Percentiles rank a stretch among this genome's conserved stretches.
phyloP scores from a whole-genome alignment of 345 rosid species.

The Lepidium africanum region DNA sequence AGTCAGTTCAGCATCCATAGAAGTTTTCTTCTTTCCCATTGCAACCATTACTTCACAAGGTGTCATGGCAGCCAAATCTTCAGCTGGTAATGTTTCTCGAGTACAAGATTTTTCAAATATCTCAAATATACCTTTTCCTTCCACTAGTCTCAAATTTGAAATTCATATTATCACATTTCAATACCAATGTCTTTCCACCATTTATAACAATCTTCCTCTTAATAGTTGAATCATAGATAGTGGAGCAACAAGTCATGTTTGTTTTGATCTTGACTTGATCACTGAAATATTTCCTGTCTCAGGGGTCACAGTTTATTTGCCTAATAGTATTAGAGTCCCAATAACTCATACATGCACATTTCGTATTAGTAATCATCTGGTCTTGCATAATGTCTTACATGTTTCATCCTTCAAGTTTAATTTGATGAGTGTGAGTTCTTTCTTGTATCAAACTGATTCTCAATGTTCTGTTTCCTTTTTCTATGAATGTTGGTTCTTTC shows the following conservation, averaged over 20 bases:
- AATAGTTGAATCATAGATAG: not conserved
- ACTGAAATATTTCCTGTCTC: not conserved
- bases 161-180: not conserved
- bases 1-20: no score
- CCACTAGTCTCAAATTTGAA: not conserved
- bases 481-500: not conserved
- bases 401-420: no score
- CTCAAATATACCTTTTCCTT: not conserved
- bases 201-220: not conserved
- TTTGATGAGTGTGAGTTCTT: no score
- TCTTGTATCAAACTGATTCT: no score
- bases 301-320: not conserved
- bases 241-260: not conserved
- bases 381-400: no score
- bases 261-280: not conserved
- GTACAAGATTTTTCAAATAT: no score
- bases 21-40: no score
- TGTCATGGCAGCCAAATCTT: not conserved
- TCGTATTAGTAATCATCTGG: no score
- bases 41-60: not conserved
- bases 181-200: not conserved
- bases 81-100: not conserved
- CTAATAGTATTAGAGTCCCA: not conserved
- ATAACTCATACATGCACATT: not conserved
- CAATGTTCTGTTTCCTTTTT: not conserved